phyloP scores from a whole-genome alignment of 2,329 filamentous ascomycete genomes.

The Thermoascus crustaceus region DNA sequence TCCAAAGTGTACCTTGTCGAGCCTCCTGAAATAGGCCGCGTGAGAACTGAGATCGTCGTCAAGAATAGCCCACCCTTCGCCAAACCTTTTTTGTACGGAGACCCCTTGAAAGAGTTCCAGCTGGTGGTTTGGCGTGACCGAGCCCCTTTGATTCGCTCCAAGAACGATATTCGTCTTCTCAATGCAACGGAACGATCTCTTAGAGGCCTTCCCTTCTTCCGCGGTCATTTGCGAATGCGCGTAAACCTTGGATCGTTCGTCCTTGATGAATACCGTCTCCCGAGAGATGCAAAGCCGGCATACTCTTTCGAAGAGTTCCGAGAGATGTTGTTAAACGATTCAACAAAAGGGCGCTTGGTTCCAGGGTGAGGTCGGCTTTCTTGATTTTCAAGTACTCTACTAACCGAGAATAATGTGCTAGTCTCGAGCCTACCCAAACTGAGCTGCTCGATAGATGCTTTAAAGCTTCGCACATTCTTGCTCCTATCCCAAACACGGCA shows the following conservation, averaged over 20 bases:
- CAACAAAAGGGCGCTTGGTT: conserved; percentile 29
- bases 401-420: conserved; percentile 5
- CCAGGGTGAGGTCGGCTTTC: conserved; percentile 22
- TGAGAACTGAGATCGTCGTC: conserved; percentile 19
- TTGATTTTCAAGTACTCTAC: not conserved
- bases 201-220: conserved; percentile 22
- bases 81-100: conserved; percentile 17
- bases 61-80: conserved; percentile 12
- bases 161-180: conserved; percentile 24
- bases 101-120: conserved; percentile 9
- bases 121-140: conserved; percentile 15
- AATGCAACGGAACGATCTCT: conserved; percentile 24
- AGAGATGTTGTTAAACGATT: conserved; percentile 30
- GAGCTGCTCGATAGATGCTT: conserved; percentile 23
- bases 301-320: conserved; percentile 34
- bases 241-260: conserved; percentile 36
- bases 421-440: conserved; percentile 18
- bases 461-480: conserved; percentile 20
- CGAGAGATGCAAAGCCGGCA: conserved; percentile 15
- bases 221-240: conserved; percentile 33
- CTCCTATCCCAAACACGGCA: conserved; percentile 15
- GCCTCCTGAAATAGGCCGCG: conserved; percentile 14
- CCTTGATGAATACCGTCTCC: conserved; percentile 27
- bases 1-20: conserved; percentile 28
- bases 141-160: conserved; percentile 15